Base-by-base conservation (phyloP, 2,329 filamentous ascomycete species). In the Penicillium sp. region DNA sequence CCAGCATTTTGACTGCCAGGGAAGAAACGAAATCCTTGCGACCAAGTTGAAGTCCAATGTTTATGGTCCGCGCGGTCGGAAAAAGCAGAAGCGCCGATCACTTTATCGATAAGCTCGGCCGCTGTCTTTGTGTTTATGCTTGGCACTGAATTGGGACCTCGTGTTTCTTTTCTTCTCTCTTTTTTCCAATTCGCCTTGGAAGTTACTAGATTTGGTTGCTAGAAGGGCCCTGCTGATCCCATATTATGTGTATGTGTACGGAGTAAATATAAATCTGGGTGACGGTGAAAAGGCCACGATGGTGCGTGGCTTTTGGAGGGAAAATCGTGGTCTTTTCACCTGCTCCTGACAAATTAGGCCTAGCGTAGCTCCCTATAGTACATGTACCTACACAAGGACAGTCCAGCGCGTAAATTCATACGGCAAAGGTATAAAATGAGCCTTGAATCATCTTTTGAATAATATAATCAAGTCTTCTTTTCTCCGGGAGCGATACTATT, bases 31-130 rank as follows among this genome's bases (percentile, higher is more conserved):
- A 48, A 27, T 33, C 29, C 19, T 34, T 36, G 13, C 29, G n/a
- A 38, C 38, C 43, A 38, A 31, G 16, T 19, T 36, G 39, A 34
- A 25, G 16, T 29, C 13, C 50, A 70, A 74, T 74, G 71, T 75
- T 75, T 73, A 72, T 66, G 57, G 55, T 54, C 60, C 55, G 57
- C 59, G 60, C 60, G 58, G 53, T 39, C 50, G 50, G 50, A 45
- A 55, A 60, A 58, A 59, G 54, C 44, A 57, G 43, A 55, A 44
- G 51, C 34, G 55, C 55, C 55, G 51, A 58, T 54, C 51, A 53
- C 38, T 52, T 57, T 57, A 57, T 57, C 55, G 55, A 57, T 57
- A 57, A 52, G 50, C 40, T 34, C 21, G 38, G 9, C 27, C 33
- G 13, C 27, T 9, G 48, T 7, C 9, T 40, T 15, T 16, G 4